phyloP scores from a whole-genome alignment of 2,329 filamentous ascomycete genomes.

The Colletotrichum melonis region DNA sequence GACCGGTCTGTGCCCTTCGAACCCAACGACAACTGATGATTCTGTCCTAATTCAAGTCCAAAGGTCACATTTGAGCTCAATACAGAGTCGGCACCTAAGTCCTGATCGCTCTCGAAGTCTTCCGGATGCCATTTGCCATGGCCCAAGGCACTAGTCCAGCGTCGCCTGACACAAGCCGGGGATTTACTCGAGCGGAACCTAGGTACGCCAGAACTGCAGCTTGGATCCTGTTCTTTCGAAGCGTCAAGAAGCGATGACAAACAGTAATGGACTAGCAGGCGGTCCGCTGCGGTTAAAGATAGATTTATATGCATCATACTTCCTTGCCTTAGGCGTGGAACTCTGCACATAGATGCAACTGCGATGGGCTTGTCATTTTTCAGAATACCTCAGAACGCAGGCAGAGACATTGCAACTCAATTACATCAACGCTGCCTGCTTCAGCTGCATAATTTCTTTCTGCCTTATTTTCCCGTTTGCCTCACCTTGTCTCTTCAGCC shows the following conservation, averaged over 20 bases:
- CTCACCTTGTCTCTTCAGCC: too few relatives aligned
- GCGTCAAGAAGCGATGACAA: background rate
- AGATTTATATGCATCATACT: background rate
- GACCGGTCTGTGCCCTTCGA: constrained; percentile 60
- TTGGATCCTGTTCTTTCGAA: background rate
- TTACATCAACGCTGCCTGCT: background rate
- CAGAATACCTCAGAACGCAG: background rate
- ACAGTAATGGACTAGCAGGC: background rate
- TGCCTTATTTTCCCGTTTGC: too few relatives aligned
- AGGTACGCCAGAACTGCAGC: background rate
- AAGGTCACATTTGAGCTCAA: constrained; percentile 38
- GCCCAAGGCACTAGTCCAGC: background rate
- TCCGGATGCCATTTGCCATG: background rate
- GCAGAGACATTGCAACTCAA: background rate
- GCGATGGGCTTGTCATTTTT: background rate
- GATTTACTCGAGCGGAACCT: background rate
- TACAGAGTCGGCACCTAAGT: background rate
- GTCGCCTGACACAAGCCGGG: background rate
- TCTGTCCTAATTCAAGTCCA: background rate
- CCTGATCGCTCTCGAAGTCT: background rate
- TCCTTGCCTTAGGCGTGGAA: background rate
- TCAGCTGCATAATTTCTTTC: background rate
- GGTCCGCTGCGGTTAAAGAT: background rate
- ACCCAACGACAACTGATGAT: background rate
- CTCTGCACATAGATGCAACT: background rate